These are phyloP conservation scores for Starmerella asiatica DNA, from an alignment of 805 yeast genomes.

Conservation along the genomic window DNA sequence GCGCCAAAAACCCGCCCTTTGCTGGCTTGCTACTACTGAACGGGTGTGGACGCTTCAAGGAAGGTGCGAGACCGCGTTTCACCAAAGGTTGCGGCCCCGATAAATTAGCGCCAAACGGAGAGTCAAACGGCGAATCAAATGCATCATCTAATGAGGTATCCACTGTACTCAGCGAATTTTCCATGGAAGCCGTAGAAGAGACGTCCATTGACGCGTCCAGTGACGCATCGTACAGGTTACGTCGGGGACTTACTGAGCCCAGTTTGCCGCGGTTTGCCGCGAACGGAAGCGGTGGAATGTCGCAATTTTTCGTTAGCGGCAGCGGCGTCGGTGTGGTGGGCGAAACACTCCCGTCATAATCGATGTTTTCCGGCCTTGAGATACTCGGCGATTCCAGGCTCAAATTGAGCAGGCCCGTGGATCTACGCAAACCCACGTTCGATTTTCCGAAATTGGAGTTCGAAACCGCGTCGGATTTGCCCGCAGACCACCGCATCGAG, in stretches of 20 bases:
- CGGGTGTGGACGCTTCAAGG: conserved; percentile 22
- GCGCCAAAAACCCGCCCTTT: conserved; percentile 9
- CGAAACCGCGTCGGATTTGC: conserved; percentile 5
- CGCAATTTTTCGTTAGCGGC: conserved; percentile 4
- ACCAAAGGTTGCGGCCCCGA: neutral
- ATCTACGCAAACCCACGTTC: conserved; percentile 25
- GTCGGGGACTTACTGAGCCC: no score
- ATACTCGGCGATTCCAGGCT: conserved; percentile 25
- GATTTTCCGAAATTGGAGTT: neutral
- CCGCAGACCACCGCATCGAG: neutral
- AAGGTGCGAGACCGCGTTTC: neutral
- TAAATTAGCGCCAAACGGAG: neutral
- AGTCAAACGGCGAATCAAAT: neutral
- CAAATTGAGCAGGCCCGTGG: conserved; percentile 31
- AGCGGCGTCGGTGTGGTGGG: conserved; percentile 4
- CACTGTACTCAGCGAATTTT: neutral
- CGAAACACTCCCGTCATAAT: neutral
- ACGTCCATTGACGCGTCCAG: neutral
- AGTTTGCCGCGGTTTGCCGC: no score
- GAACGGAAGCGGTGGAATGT: neutral
- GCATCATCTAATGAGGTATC: neutral
- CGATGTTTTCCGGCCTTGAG: neutral
- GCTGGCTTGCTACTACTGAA: conserved; percentile 15
- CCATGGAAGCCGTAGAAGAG: no score
- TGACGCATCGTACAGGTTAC: neutral